Evolutionary conservation across 768 basidiomycete species (phyloP), one percentile per base, ranked within the genome.

Genomic region (Psilocybe subaeruginosa): DNA sequence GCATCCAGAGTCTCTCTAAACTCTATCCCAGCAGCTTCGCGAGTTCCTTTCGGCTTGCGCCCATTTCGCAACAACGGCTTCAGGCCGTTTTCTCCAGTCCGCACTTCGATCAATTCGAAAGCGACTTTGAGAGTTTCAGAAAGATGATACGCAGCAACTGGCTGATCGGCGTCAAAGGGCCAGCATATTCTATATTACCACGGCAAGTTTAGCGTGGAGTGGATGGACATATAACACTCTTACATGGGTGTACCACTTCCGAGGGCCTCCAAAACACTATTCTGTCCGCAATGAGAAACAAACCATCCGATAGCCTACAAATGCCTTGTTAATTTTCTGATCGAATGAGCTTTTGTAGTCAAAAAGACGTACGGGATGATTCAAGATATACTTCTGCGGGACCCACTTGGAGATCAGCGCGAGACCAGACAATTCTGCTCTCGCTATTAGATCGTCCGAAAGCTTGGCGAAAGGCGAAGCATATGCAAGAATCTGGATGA

Each of bases 301-400:
- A 60, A 66, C 61, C 64, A 66, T 8, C 64, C 64, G 6, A 61
- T 66, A 0, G 61, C 64, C 64, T 66, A 7, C 3, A 11, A 4
- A 47, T 47, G 11, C 16, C 41, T 41, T 30, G 37, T 11, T 3
- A 39, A 19, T 49, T n/a, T 9, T 48, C 8, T 17, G 4, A 1
- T 12, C 1, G 27, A 9, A 23, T 5, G 7, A 29, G 54, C 35
- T 2, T 16, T n/a, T 23, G 23, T 23, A 23, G 23, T 23, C 6
- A 5, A 29, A 9, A 5, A 45, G 12, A 30, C 49, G 16, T 49
- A 62, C 64, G 2, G 64, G 61, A 52, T 66, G 64, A 4, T 39
- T 60, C 27, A 66, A 39, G 12, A 63, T 54, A 41, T 47, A 60
- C n/a, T 66, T 58, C 33, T 66, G 64, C 6, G 64, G 64, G 14